Evolutionary conservation across 805 yeast genomes (phyloP), one percentile per base, ranked within the genome.

Genomic region (Candida alai): DNA sequence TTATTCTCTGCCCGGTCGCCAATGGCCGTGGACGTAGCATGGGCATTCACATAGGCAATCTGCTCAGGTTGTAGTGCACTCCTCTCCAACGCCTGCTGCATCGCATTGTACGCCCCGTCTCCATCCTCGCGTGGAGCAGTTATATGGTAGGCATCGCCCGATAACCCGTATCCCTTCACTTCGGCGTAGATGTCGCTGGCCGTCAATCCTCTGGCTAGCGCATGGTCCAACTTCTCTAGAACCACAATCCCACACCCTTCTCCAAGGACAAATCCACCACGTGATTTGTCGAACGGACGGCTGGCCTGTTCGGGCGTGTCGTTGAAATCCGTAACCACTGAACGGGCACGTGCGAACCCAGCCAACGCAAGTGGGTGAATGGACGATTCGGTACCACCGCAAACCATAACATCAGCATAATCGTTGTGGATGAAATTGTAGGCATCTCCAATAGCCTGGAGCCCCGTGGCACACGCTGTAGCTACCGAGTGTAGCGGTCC

Each of bases 381-480:
- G 9, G 87, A 74, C 3, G 90, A 79, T 49, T 93, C 99, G 3
- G 95, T 66, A 1, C 96, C 95, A n/a, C 98, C 98, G 6, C 95
- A 93, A 7, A 93, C 69, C 78, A 89, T 84, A 4, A 82, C 85
- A 45, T 88, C 81, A 8, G 90, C 86, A 60, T 84, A 82, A 4
- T 85, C 94, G 36, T 79, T 78, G 40, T 70, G 63, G 39, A 93
- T 85, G 48, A 89, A 80, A 48, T 89, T 75, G 45, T 70, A 74
- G 0, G 96, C 97, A 53, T 93, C 99, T 3, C 97, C 97, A 30
- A 93, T 80, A 0, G 96, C 74, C 51, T 93, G 94, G 19, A 83
- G 74, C 0, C 99, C 99, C 0, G 98, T 88, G 4, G 99, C 95
- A 65, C 99, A 93, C 1, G 98, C 98, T 0, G 97, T 88, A 2